phyloP scores from a whole-genome alignment of 2,329 filamentous ascomycete genomes.

The Colletotrichum graminicola region DNA sequence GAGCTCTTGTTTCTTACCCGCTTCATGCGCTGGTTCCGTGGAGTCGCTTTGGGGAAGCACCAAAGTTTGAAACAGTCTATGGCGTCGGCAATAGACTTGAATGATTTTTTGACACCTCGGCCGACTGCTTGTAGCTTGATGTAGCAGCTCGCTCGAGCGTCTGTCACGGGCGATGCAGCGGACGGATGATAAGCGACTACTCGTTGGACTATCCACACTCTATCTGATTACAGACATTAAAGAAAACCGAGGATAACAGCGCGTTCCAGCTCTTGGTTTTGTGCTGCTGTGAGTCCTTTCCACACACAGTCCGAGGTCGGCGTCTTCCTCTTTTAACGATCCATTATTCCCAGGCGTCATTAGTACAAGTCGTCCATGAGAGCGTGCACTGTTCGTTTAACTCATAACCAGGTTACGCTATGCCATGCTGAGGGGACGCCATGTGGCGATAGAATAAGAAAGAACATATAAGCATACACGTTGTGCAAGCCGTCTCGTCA shows the following conservation, averaged over 20 bases:
- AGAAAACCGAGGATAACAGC: slow-evolving; percentile 43
- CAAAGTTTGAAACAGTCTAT: no score
- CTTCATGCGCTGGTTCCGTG: no score
- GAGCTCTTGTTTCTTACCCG: not conserved
- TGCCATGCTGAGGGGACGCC: slow-evolving; percentile 6
- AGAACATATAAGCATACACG: slow-evolving; percentile 6
- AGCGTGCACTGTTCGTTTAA: not conserved
- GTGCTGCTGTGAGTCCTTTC: slow-evolving; percentile 42
- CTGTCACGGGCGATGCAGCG: not conserved
- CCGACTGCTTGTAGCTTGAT: no score
- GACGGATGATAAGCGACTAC: not conserved
- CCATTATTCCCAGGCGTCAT: slow-evolving; percentile 35
- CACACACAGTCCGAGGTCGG: not conserved
- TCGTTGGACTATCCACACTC: slow-evolving; percentile 20
- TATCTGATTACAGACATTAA: slow-evolving; percentile 40
- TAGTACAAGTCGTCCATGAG: slow-evolving; percentile 9
- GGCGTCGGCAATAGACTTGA: no score
- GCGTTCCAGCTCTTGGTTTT: slow-evolving; percentile 58
- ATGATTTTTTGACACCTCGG: no score
- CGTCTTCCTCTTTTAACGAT: slow-evolving; percentile 16
- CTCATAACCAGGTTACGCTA: not conserved
- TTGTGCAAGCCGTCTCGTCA: not conserved
- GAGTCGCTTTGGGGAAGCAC: no score
- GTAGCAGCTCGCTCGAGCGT: not conserved
- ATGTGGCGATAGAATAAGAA: not conserved